Evolutionary conservation across 2,329 filamentous ascomycete species (phyloP).

Genomic region (Aaosphaeria arxii): DNA sequence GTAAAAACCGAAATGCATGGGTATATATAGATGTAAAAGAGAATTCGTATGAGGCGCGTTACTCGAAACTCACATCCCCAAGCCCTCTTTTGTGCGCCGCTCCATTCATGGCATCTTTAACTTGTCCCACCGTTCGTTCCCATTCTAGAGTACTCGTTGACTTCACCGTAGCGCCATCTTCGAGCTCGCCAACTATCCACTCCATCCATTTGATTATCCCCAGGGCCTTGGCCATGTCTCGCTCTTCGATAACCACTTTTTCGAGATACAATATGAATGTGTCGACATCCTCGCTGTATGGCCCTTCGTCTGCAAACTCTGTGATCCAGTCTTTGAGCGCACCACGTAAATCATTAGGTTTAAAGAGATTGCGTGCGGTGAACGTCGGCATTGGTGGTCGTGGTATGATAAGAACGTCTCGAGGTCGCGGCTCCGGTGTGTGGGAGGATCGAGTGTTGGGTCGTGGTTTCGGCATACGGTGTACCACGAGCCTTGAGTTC

Average conservation of each 20-base stretch:
- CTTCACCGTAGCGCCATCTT: slow-evolving; percentile 8
- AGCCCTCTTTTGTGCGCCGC: slow-evolving; percentile 46
- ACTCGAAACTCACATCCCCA: slow-evolving; percentile 18
- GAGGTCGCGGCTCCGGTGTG: not conserved
- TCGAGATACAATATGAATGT: slow-evolving; percentile 71
- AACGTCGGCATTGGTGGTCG: slow-evolving; percentile 57
- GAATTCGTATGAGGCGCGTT: not conserved
- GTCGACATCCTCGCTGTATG: slow-evolving; percentile 73
- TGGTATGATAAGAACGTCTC: slow-evolving; percentile 42
- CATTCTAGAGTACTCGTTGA: slow-evolving; percentile 21
- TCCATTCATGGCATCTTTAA: slow-evolving; percentile 42
- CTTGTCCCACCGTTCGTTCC: slow-evolving; percentile 34
- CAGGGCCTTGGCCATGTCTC: slow-evolving; percentile 72
- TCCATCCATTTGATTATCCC: slow-evolving; percentile 65
- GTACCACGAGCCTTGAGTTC: slow-evolving; percentile 24
- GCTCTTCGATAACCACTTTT: slow-evolving; percentile 71
- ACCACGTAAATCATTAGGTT: slow-evolving; percentile 63
- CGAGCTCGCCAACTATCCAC: slow-evolving; percentile 37
- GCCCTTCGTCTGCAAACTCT: slow-evolving; percentile 70
- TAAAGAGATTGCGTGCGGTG: slow-evolving; percentile 56
- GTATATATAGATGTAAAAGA: too few relatives aligned
- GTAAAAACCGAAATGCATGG: too few relatives aligned
- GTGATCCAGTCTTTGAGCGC: slow-evolving; percentile 75
- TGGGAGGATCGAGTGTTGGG: slow-evolving; percentile 14
- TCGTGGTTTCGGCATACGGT: slow-evolving; percentile 7